Evolutionary conservation across 345 rosid genomes (phyloP), one percentile per base, ranked within the genome.

Genomic region (Leavenworthia alabamica): DNA sequence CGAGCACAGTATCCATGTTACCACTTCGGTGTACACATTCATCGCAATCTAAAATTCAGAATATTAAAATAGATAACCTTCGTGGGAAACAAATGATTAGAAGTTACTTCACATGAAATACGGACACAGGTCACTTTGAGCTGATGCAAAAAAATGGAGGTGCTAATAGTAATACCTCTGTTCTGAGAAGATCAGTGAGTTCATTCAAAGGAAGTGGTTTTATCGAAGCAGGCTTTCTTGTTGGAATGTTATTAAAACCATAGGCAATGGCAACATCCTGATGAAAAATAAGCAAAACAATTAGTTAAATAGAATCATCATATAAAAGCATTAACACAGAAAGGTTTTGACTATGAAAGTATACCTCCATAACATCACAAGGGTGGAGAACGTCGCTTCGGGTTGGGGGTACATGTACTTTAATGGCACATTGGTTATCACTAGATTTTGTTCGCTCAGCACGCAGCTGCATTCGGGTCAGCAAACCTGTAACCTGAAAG

Each of bases 201-300:
- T 89, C 83, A 69, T 83, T 89, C 76, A 86, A 75, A 19, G 83
- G 72, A 51, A 89, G 63, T 8, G 94, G 86, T 75, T 75, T 80
- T 70, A 89, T 67, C 23, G 94, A 84, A 35, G 80, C 73, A 14
- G 80, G 81, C 77, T 17, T 83, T 62, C 80, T 87, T 76, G 63
- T 85, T 23, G 85, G 89, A 68, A 93, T 85, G 54, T 84, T 85
- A 70, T 89, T 87, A 72, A 76, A 93, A 15, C 97, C 97, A 79
- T 83, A 87, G 51, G 97, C 97, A 77, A 89, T 89, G 46, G 96
- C 99, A 64, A 93, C 94, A 74, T 93, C 97, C 99, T 93, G 65
- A 22, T 16, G 42, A 60, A 60, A 74, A 24, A 47, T 24, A 67
- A 31, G 46, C 15, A 15, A 32, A 26, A 2, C 17, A 19, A 61